Evolutionary conservation across 495 filamentous ascomycete genomes (phyloP).

Genomic region (Parmelia sp.): DNA sequence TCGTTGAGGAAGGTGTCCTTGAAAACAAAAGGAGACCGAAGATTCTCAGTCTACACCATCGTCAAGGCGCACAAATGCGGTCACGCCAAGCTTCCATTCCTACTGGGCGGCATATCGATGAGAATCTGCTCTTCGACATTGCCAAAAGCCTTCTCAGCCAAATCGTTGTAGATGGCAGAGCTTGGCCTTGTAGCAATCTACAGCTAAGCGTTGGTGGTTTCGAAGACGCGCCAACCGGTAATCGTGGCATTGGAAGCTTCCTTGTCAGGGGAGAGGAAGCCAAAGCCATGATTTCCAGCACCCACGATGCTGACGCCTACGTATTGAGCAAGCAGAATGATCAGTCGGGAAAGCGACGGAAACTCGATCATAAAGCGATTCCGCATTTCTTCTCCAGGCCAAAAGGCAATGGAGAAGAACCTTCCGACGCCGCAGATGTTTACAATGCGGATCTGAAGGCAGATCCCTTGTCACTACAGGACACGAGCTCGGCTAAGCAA

Average conservation of each 20-base stretch:
- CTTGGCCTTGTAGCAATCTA: conserved; percentile 84
- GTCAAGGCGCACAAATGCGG: conserved; percentile 61
- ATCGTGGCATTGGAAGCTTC: conserved; percentile 80
- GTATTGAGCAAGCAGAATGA: conserved; percentile 26
- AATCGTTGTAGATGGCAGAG: conserved; percentile 64
- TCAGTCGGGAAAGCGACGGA: conserved; percentile 48
- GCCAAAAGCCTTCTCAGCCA: conserved; percentile 71
- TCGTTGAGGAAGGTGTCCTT: conserved; percentile 86
- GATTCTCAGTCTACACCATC: conserved; percentile 75
- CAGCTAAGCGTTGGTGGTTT: conserved; percentile 82
- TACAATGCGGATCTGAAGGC: neutral
- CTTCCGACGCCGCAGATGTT: conserved; percentile 7
- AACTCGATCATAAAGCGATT: conserved; percentile 46
- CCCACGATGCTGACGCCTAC: conserved; percentile 13
- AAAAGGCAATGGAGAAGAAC: conserved; percentile 16
- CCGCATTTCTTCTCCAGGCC: conserved; percentile 49
- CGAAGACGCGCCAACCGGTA: conserved; percentile 77
- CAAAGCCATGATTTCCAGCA: conserved; percentile 38
- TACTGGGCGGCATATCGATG: conserved; percentile 62
- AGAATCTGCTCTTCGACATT: conserved; percentile 66
- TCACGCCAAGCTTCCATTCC: conserved; percentile 73
- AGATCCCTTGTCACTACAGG: neutral
- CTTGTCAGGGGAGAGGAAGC: conserved; percentile 73
- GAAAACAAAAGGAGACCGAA: conserved; percentile 83
- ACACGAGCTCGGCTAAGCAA: neutral